phyloP scores from a whole-genome alignment of 2,329 filamentous ascomycete genomes.

The Amauroascus verrucosus region DNA sequence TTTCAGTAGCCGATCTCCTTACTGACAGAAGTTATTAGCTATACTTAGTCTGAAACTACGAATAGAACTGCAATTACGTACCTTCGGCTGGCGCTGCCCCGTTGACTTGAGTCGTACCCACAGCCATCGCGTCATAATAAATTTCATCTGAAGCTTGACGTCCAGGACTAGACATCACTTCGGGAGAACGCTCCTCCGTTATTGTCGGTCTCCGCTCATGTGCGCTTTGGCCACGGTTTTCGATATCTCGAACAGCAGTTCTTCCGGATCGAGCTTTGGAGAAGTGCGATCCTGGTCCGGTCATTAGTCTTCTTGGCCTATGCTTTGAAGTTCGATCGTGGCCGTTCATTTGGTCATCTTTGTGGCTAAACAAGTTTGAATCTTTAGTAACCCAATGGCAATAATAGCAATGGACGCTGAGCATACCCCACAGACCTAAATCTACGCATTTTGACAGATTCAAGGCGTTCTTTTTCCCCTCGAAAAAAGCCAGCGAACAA shows the following conservation, averaged over 20 bases:
- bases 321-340: constrained; percentile 2
- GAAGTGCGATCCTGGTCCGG: constrained; percentile 9
- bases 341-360: background rate
- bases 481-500: too few relatives aligned
- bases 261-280: constrained; percentile 1
- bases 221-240: background rate
- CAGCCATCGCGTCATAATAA: constrained; percentile 1
- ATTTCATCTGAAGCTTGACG: background rate
- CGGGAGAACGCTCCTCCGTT: background rate
- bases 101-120: constrained; percentile 5
- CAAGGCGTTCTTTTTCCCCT: too few relatives aligned
- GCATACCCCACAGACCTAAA: constrained; percentile 6
- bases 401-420: background rate
- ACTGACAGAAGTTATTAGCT: background rate
- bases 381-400: background rate
- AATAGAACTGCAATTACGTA: background rate
- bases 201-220: constrained; percentile 1
- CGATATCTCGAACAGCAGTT: background rate
- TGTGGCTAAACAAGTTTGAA: constrained; percentile 2
- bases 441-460: constrained; percentile 4
- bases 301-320: background rate
- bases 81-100: background rate
- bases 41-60: background rate
- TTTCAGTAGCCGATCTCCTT: background rate
- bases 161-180: background rate